Percentiles rank a stretch among this genome's conserved stretches.
phyloP scores from a whole-genome alignment of 2,329 filamentous ascomycete genomes.

The Beauveria sp. region DNA sequence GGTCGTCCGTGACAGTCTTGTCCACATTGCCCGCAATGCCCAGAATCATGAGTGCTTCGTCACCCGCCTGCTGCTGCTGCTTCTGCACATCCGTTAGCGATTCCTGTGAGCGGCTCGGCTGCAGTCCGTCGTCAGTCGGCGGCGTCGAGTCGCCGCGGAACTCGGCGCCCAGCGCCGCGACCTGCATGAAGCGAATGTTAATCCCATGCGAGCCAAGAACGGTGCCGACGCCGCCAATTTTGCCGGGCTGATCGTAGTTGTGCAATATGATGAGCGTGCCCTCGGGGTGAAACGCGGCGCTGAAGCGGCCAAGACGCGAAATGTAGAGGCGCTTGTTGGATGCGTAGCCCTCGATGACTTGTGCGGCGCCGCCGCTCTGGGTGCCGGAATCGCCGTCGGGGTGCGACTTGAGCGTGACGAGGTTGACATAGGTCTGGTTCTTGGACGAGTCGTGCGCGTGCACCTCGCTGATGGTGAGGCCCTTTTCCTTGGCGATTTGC shows the following conservation, averaged over 20 bases:
- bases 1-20: constrained; percentile 43
- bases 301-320: constrained; percentile 65
- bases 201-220: constrained; percentile 62
- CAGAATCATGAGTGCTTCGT: constrained; percentile 76
- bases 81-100: constrained; percentile 19
- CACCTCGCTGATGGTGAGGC: constrained; percentile 69
- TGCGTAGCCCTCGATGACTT: constrained; percentile 59
- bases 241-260: constrained; percentile 75
- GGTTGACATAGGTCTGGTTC: constrained; percentile 58
- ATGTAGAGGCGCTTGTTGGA: constrained; percentile 60
- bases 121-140: constrained; percentile 17
- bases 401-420: constrained; percentile 60
- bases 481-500: constrained; percentile 67
- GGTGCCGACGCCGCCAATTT: constrained; percentile 72
- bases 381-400: constrained; percentile 20
- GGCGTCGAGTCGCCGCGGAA: constrained; percentile 23
- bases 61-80: constrained; percentile 14
- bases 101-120: constrained; percentile 23
- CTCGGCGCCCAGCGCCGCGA: constrained; percentile 42
- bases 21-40: constrained; percentile 62
- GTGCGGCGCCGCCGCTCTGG: constrained; percentile 21
- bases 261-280: constrained; percentile 71
- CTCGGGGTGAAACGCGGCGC: constrained; percentile 63
- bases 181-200: constrained; percentile 77
- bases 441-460: constrained; percentile 50